phyloP scores from a whole-genome alignment of 1,139 yeast species.

The Hyphopichia khmerensis region DNA sequence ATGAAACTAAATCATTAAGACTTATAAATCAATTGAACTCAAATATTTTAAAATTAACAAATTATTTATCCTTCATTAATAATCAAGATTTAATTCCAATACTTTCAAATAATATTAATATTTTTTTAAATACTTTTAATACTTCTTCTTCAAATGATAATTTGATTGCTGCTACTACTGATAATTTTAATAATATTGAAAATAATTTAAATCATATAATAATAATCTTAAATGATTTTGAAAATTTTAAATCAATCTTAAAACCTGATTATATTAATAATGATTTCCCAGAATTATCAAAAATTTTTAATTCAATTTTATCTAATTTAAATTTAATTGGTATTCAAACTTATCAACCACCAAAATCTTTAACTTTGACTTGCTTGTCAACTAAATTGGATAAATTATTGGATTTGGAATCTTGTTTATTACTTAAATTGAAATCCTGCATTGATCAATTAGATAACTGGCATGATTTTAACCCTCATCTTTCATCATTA shows the following conservation, averaged over 20 bases:
- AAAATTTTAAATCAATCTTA: conserved; percentile 7
- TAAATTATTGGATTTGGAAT: not conserved
- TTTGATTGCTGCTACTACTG: conserved; percentile 1
- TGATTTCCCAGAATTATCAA: conserved; percentile 16
- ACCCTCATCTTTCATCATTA: not conserved
- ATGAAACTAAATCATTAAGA: conserved; percentile 31
- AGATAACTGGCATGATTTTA: not conserved
- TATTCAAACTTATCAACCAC: conserved; percentile 3
- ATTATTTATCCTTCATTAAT: conserved; percentile 7
- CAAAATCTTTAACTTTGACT: conserved; percentile 1
- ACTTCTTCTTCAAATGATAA: conserved; percentile 1
- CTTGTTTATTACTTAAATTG: not conserved
- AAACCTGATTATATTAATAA: conserved; percentile 19
- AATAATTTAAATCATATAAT: conserved; percentile 3
- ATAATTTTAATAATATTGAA: conserved; percentile 2
- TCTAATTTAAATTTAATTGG: conserved; percentile 1
- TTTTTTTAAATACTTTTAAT: conserved; percentile 5
- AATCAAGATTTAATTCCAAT: not conserved
- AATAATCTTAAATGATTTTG: conserved; percentile 9
- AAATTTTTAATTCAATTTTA: not conserved
- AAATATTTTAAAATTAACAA: conserved; percentile 9
- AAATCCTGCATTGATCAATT: not conserved
- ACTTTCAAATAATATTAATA: conserved; percentile 3
- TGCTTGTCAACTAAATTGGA: not conserved
- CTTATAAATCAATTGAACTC: conserved; percentile 25